phyloP scores from a whole-genome alignment of 2,329 filamentous ascomycete genomes.

The Ophiocordyceps polyrhachis-furcata region DNA sequence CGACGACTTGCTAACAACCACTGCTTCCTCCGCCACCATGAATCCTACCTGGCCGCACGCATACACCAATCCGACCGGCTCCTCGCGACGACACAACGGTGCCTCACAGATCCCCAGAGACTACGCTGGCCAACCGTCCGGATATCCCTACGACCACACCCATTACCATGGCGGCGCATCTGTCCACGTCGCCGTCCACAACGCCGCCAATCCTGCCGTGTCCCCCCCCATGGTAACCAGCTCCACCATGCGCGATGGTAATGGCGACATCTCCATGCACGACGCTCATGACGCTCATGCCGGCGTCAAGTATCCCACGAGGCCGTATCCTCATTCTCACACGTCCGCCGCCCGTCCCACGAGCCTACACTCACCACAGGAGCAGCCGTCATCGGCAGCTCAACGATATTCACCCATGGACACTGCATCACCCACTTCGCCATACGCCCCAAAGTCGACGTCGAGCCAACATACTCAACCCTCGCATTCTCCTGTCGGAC shows the following conservation, averaged over 20 bases:
- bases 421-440: slow-evolving; percentile 58
- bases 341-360: slow-evolving; percentile 30
- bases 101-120: slow-evolving; percentile 26
- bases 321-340: slow-evolving; percentile 61
- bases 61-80: slow-evolving; percentile 45
- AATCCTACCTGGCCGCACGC: slow-evolving; percentile 46
- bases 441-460: slow-evolving; percentile 47
- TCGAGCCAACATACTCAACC: slow-evolving; percentile 35
- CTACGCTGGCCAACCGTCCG: slow-evolving; percentile 18
- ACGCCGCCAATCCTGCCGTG: slow-evolving; percentile 31
- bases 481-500: slow-evolving; percentile 59
- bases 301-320: slow-evolving; percentile 69
- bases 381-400: slow-evolving; percentile 55
- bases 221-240: slow-evolving; percentile 31
- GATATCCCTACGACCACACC: slow-evolving; percentile 43
- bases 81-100: slow-evolving; percentile 46
- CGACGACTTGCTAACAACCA: not conserved
- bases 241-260: slow-evolving; percentile 48
- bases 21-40: slow-evolving; percentile 18
- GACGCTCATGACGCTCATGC: slow-evolving; percentile 69
- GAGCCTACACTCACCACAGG: slow-evolving; percentile 51
- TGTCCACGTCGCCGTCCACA: slow-evolving; percentile 15
- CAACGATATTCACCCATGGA: slow-evolving; percentile 94
- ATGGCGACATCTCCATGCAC: slow-evolving; percentile 70
- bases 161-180: slow-evolving; percentile 34